phyloP scores from a whole-genome alignment of 2,329 filamentous ascomycete species.

The Pyrenochaeta sp. region DNA sequence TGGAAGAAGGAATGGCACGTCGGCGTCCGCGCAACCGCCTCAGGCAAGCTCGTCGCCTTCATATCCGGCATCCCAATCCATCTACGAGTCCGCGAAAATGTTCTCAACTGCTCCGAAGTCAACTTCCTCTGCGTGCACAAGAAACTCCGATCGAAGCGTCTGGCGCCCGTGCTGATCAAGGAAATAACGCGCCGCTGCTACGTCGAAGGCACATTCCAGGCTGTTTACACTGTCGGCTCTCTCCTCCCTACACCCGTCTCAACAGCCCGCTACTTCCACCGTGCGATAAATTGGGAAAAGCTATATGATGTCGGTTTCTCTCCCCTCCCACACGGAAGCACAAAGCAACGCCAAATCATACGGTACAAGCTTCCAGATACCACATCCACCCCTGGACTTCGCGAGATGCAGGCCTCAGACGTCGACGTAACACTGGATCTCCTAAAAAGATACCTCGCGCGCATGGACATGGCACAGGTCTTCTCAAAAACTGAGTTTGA shows the following conservation, averaged over 20 bases:
- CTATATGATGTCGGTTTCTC: conserved; percentile 95
- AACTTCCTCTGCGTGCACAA: conserved; percentile 99
- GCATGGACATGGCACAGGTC: conserved; percentile 84
- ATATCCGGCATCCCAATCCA: conserved; percentile 92
- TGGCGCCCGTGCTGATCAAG: conserved; percentile 94
- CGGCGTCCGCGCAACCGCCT: conserved; percentile 84
- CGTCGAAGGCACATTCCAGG: conserved; percentile 86
- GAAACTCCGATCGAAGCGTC: conserved; percentile 91
- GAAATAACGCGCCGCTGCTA: conserved; percentile 96
- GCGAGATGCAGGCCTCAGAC: conserved; percentile 82
- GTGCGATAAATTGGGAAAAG: conserved; percentile 94
- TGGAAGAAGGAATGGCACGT: conserved; percentile 97
- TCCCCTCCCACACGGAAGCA: conserved; percentile 82
- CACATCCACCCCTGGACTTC: conserved; percentile 77
- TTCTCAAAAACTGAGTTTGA: conserved; percentile 82
- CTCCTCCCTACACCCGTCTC: conserved; percentile 91
- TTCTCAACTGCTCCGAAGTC: conserved; percentile 85
- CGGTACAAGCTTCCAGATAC: conserved; percentile 83
- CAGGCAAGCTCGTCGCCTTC: conserved; percentile 89
- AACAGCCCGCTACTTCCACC: conserved; percentile 95
- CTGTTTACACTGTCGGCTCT: conserved; percentile 92
- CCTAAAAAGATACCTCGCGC: conserved; percentile 77
- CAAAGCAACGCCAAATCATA: conserved; percentile 82
- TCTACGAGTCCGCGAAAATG: conserved; percentile 79
- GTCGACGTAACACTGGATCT: conserved; percentile 77